phyloP scores from a whole-genome alignment of 768 basidiomycete genomes.

The Scleroderma citrinum region DNA sequence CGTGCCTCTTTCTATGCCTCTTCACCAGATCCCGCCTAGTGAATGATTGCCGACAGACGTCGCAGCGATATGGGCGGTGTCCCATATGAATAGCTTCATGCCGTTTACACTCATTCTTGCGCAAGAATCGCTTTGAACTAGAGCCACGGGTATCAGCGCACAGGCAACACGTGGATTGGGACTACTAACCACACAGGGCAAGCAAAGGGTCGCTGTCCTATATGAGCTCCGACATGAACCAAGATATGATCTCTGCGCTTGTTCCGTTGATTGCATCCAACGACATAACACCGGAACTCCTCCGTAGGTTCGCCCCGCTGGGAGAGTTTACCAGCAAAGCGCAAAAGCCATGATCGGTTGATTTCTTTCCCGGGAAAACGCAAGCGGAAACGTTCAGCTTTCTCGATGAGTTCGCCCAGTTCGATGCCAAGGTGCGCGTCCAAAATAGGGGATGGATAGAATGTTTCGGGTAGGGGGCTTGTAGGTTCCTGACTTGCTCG shows the following conservation, averaged over 20 bases:
- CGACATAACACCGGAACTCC: conserved; percentile 64
- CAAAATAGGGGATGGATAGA: conserved; percentile 42
- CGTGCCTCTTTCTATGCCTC: conserved; percentile 59
- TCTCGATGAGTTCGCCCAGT: conserved; percentile 47
- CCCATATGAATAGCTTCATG: conserved; percentile 64
- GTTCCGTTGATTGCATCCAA: conserved; percentile 62
- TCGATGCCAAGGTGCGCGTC: conserved; percentile 60
- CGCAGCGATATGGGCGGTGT: conserved; percentile 51
- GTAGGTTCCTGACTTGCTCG: not conserved
- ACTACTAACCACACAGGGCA: conserved; percentile 57
- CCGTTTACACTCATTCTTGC: conserved; percentile 74
- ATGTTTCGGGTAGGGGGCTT: not conserved
- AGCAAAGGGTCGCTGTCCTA: conserved; percentile 60
- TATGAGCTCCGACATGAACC: conserved; percentile 67
- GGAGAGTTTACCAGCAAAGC: conserved; percentile 64
- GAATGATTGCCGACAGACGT: conserved; percentile 52
- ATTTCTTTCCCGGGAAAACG: conserved; percentile 54
- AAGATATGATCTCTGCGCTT: conserved; percentile 71
- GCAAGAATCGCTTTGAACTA: conserved; percentile 58
- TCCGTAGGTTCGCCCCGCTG: conserved; percentile 48
- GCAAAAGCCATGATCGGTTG: conserved; percentile 59
- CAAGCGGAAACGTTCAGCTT: conserved; percentile 48
- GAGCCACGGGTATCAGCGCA: conserved; percentile 9
- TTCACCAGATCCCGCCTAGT: conserved; percentile 64
- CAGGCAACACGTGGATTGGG: not conserved